Evolutionary conservation across 345 rosid genomes (phyloP), one percentile per base, ranked within the genome.

Genomic region (Populus pruinosa): DNA sequence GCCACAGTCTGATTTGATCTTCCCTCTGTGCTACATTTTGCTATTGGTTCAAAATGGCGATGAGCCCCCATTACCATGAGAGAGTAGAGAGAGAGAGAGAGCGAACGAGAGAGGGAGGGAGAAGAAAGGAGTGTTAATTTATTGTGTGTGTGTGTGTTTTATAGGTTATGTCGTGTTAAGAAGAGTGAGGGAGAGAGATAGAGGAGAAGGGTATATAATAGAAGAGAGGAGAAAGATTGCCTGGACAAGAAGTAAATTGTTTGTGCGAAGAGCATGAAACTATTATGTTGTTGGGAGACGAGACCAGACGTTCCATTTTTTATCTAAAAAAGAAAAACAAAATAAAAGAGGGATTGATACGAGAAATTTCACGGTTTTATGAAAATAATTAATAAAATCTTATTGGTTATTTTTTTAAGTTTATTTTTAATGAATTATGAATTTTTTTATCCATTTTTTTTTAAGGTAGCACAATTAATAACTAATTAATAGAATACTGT

Each of bases 1-100:
- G 90, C 96, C 61, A 91, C 94, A 36, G 97, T 87, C 68, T 95
- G 98, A 77, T 85, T 81, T 14, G 96, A 88, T 66, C 98, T 78
- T 1, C 91, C 96, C 59, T 89, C 86, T 31, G 76, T 74, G 80
- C 81, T 80, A 17, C 93, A 93, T 21, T 83, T 86, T 6, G 88
- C 39, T 81, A 95, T 81, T 3, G 86, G 81, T 6, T 89, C 83
- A 75, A 95, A 95, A 53, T 71, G 86, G 71, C 75, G 85, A 27
- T 76, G 80, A 74, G 88, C 87, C 27, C 88, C 94, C 99, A 90
- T 91, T 69, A 67, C 81, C 77, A 75, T 74, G 25, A 17, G 63
- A n/a, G 29, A 23, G 36, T 14, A 5, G 41, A 21, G 33, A 20
- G n/a, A 18, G 62, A 13, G 31, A 17, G 36, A 18, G 62, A 13